A percentile compares a stretch with the other conserved stretches of the same genome.
These are phyloP conservation scores for Solanum infundibuliforme DNA, from an alignment of 257 asterid genomes.

Conservation along the genomic window DNA sequence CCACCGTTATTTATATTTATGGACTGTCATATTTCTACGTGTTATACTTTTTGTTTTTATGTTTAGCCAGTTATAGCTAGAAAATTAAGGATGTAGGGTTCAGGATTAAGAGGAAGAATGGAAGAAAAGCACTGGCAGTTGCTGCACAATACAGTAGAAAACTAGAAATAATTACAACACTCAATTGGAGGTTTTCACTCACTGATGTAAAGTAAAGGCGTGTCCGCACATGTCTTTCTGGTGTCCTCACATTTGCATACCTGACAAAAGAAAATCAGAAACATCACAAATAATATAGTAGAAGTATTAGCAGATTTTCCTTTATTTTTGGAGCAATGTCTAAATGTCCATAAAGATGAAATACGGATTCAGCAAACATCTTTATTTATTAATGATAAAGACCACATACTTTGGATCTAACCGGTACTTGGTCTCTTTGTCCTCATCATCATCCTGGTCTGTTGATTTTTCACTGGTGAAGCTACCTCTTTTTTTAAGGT, in stretches of 20 bases:
- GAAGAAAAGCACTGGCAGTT: neutral
- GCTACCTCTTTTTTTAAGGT: slow-evolving; percentile 54
- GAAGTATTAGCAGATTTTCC: neutral
- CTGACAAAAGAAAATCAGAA: slow-evolving; percentile 20
- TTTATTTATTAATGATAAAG: neutral
- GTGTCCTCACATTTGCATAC: slow-evolving; percentile 83
- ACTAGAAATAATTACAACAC: neutral
- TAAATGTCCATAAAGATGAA: neutral
- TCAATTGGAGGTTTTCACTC: slow-evolving; percentile 15
- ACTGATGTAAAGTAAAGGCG: slow-evolving; percentile 92
- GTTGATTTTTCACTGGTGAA: slow-evolving; percentile 69
- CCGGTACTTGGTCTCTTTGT: slow-evolving; percentile 83
- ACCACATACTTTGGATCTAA: slow-evolving; percentile 70
- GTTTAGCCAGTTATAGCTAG: neutral
- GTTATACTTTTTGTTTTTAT: neutral
- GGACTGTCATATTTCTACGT: neutral
- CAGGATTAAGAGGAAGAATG: neutral
- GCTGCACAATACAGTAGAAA: neutral
- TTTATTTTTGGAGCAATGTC: neutral
- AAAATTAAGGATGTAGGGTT: neutral
- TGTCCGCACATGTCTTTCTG: slow-evolving; percentile 87
- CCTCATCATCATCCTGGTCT: slow-evolving; percentile 81
- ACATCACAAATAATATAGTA: neutral
- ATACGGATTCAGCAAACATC: neutral
- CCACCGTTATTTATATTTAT: neutral